Evolutionary conservation across 805 yeast species (phyloP).

Genomic region (Lipomyces starkeyi): DNA sequence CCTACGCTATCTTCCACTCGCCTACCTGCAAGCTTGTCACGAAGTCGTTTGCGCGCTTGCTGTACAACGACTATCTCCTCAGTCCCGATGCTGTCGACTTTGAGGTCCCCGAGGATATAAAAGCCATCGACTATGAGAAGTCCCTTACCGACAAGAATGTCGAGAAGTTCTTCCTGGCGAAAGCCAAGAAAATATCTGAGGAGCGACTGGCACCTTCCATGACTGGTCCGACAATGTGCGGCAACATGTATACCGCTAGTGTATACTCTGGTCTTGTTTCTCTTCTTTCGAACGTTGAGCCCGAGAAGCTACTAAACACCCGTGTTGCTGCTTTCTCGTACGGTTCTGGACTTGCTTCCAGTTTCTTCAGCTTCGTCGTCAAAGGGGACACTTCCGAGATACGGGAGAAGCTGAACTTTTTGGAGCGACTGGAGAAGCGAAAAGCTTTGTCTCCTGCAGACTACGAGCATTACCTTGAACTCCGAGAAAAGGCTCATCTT

Average conservation of each 20-base stretch:
- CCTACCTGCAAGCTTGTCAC: conserved; percentile 96
- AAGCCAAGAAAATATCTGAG: conserved; percentile 71
- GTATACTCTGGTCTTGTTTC: conserved; percentile 88
- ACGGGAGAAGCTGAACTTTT: conserved; percentile 67
- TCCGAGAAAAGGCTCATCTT: conserved; percentile 90
- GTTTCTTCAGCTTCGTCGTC: conserved; percentile 79
- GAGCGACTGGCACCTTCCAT: conserved; percentile 80
- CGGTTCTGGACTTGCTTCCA: conserved; percentile 97
- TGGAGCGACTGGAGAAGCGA: conserved; percentile 71
- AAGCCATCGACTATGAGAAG: conserved; percentile 69
- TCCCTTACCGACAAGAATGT: conserved; percentile 78
- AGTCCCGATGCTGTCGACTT: conserved; percentile 58
- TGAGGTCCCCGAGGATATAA: conserved; percentile 58
- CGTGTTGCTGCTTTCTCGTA: conserved; percentile 93
- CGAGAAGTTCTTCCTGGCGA: conserved; percentile 83
- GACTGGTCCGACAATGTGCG: conserved; percentile 91
- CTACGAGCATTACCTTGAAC: conserved; percentile 77
- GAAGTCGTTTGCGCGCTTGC: conserved; percentile 89
- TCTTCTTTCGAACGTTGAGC: conserved; percentile 73
- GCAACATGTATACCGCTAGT: conserved; percentile 97
- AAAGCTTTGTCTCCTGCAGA: conserved; percentile 70
- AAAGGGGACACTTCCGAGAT: conserved; percentile 79
- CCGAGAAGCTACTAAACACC: conserved; percentile 75
- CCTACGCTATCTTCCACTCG: conserved; percentile 95
- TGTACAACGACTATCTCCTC: conserved; percentile 83